Evolutionary conservation across 352 stramenopile species (phyloP).

Genomic region (Proteromonas lacertae): DNA sequence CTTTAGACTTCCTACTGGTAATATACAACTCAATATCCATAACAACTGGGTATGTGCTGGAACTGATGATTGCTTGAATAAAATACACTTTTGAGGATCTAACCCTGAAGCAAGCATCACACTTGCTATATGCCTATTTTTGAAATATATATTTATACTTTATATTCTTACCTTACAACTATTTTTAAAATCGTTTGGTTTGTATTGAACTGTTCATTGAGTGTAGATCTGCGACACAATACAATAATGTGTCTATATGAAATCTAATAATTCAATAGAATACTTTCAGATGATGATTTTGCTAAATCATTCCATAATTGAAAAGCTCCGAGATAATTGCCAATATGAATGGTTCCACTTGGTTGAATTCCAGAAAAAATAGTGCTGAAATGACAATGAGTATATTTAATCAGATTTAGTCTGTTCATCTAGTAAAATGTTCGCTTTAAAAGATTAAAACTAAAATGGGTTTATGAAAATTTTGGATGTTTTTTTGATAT

Average conservation of each 20-base stretch:
- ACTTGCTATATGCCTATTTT: conserved; percentile 3
- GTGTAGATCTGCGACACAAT: neutral
- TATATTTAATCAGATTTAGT: conserved; percentile 1
- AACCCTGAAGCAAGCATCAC: conserved; percentile 14
- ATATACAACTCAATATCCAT: conserved; percentile 84
- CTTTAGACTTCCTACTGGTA: conserved; percentile 81
- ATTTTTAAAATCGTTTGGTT: conserved; percentile 2
- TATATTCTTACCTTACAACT: neutral
- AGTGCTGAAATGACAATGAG: no score
- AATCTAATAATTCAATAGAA: neutral
- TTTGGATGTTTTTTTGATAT: no score
- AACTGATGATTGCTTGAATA: conserved; percentile 44
- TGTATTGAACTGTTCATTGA: neutral
- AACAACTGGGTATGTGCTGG: conserved; percentile 65
- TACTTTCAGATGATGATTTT: conserved; percentile 4
- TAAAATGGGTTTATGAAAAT: no score
- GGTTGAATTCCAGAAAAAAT: conserved; percentile 87
- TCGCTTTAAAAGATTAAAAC: no score
- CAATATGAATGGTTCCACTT: conserved; percentile 79
- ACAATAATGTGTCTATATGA: neutral
- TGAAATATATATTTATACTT: conserved; percentile 4
- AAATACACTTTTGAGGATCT: conserved; percentile 29
- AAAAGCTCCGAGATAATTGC: conserved; percentile 93
- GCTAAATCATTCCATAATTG: conserved; percentile 58
- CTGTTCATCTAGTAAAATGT: no score